Conservation (phyloP, 257 asterid genomes). For the Linderniella brevidens region DNA sequence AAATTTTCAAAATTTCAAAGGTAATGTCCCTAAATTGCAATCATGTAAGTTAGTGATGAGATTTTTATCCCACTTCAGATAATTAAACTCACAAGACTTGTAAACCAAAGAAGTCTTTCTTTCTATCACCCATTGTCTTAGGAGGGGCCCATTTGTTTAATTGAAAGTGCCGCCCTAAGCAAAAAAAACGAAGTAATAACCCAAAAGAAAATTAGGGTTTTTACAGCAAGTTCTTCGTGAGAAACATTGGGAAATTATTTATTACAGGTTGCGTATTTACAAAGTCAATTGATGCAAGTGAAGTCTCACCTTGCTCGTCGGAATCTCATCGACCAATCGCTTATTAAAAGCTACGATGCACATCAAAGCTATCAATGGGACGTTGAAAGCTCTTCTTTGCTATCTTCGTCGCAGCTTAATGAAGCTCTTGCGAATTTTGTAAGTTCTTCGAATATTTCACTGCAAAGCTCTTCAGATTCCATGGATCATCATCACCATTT, state of each 20-base stretch:
- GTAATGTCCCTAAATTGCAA: too few species aligned
- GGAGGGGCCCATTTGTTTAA: too few species aligned
- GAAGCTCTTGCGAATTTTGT: slow-evolving; percentile 13
- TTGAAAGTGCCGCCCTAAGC: too few species aligned
- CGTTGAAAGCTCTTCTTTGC: slow-evolving; percentile 11
- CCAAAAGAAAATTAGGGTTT: background rate
- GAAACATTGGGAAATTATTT: background rate
- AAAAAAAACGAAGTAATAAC: too few species aligned
- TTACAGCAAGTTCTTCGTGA: too few species aligned
- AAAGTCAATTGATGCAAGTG: slow-evolving; percentile 66
- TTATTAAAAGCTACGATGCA: slow-evolving; percentile 12
- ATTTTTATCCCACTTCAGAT: too few species aligned
- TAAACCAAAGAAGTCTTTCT: too few species aligned
- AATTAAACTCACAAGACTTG: too few species aligned
- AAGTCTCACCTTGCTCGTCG: slow-evolving; percentile 47
- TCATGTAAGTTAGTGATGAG: too few species aligned
- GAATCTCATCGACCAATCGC: slow-evolving; percentile 22
- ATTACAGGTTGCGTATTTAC: slow-evolving; percentile 59
- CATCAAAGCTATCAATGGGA: slow-evolving; percentile 3
- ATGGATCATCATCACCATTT: slow-evolving; percentile 15
- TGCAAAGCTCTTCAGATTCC: slow-evolving; percentile 61
- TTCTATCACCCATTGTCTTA: too few species aligned
- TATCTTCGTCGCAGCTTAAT: background rate
- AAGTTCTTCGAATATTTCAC: slow-evolving; percentile 24
- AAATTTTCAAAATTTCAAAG: too few species aligned